Conservation (phyloP, 2,329 filamentous ascomycete genomes). For the Pseudofabraea citricarpa region DNA sequence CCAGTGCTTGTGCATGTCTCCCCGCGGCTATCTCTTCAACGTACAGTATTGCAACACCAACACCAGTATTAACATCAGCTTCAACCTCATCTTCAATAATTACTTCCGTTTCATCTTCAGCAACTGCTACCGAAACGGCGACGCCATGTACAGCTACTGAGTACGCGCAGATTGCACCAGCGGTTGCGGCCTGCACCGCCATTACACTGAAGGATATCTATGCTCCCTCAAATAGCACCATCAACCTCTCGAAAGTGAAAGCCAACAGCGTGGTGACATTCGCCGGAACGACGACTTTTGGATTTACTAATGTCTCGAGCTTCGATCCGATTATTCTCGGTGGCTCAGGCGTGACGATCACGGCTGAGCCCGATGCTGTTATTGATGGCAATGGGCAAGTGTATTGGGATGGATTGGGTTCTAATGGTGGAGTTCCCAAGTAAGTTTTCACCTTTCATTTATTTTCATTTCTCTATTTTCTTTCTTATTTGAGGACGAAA, state of each 20-base stretch:
- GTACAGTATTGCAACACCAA: background rate
- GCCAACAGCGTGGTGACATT: conserved; percentile 53
- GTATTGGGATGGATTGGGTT: conserved; percentile 60
- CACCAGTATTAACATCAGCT: background rate
- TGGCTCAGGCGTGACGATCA: conserved; percentile 51
- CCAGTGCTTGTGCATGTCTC: conserved; percentile 1
- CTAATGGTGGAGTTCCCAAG: conserved; percentile 44
- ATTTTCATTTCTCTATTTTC: background rate
- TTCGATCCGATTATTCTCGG: conserved; percentile 38
- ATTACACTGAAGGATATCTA: conserved; percentile 50
- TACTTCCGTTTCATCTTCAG: too few relatives aligned
- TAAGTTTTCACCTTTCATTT: conserved; percentile 4
- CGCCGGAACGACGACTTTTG: conserved; percentile 48
- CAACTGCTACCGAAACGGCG: too few relatives aligned
- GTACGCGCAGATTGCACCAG: conserved; percentile 40
- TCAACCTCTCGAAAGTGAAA: conserved; percentile 50
- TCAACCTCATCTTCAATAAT: too few relatives aligned
- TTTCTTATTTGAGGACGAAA: too few relatives aligned
- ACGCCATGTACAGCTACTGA: conserved; percentile 46
- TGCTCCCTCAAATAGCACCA: conserved; percentile 52
- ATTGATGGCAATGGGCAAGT: conserved; percentile 52
- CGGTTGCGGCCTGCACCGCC: conserved; percentile 45
- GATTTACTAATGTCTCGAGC: conserved; percentile 17
- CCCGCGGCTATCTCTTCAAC: background rate
- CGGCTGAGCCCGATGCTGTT: conserved; percentile 43